phyloP scores from a whole-genome alignment of 306 rosid genomes.

The Cajanus cajan region DNA sequence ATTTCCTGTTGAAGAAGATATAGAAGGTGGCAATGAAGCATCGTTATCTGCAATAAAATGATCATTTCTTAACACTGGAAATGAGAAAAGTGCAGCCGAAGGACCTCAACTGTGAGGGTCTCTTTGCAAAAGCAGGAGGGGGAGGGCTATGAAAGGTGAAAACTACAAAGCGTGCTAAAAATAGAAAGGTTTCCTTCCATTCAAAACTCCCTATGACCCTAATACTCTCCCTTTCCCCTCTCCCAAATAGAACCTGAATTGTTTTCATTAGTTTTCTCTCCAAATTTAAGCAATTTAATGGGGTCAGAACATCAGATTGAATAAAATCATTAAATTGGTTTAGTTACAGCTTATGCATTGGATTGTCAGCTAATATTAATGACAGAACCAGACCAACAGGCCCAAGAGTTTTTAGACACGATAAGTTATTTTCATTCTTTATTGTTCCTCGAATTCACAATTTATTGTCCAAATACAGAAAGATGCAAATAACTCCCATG shows the following conservation, averaged over 20 bases:
- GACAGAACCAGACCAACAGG: neutral
- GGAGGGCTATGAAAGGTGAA: neutral
- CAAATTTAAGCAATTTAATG: neutral
- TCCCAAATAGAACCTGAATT: slow-evolving; percentile 11
- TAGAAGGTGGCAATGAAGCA: slow-evolving; percentile 42
- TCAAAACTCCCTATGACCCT: neutral
- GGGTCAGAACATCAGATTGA: neutral
- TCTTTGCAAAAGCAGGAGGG: neutral
- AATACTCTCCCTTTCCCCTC: neutral
- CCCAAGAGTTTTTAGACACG: neutral
- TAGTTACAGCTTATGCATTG: neutral
- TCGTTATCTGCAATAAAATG: slow-evolving; percentile 56
- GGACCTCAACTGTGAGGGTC: slow-evolving; percentile 6
- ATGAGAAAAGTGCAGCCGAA: slow-evolving; percentile 19
- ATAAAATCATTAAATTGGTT: neutral
- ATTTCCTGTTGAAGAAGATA: slow-evolving; percentile 58
- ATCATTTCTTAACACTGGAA: slow-evolving; percentile 21
- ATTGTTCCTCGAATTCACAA: neutral
- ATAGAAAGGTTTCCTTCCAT: neutral
- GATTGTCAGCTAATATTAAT: neutral
- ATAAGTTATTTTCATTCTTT: neutral
- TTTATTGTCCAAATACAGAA: neutral
- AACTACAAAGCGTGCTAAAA: neutral
- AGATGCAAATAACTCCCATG: neutral
- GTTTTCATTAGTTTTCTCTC: neutral